Base-by-base conservation (phyloP, 768 basidiomycete genomes). In the Mrakia gelida region DNA sequence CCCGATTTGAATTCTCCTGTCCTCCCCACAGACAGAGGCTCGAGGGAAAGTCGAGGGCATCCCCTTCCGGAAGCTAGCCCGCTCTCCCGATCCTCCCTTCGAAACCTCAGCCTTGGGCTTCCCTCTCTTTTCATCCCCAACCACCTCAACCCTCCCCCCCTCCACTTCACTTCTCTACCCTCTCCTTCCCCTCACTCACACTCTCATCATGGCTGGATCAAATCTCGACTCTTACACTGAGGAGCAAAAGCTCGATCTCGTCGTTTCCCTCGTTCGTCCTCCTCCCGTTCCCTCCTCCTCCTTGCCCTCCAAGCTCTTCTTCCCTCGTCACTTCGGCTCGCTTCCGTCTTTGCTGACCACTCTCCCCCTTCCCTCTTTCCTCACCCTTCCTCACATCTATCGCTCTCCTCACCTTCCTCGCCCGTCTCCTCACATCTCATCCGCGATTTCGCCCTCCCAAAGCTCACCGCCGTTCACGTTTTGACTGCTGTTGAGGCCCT, bases 171-270 rank as follows among this genome's bases (percentile, higher is more conserved):
- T 18, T 52, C 49, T 7, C 49, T 52, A 52, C 49, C 67, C 43
- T 41, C 38, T 68, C 65, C 34, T 41, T 8, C 16, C 30, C 38
- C 32, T 6, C 1, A 30, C 65, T 67, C 65, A 23, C 21, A 28
- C 34, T 3, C 3, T 1, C 7, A 43, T 26, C 16, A 70, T 70
- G 67, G 67, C 67, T n/a, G 38, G 34, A 41, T 43, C 67, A 21
- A 41, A 34, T 18, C 15, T 70, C 23, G 67, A 70, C 21, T 70
- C 67, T 7, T 70, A 70, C 38, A 45, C 67, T 5, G 59, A 71
- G 28, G 68, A 76, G 68, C 54, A 59, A 34, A 76, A 76, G 75
- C 71, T 76, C 67, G 41, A 76, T 16, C 71, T 76, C 56, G 75
- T 76, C 32, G 45, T 67, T 21, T 56, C 52, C 54, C 30, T 76